Conservation (phyloP, 345 rosid species). For the Euphorbia pulcherrima region DNA sequence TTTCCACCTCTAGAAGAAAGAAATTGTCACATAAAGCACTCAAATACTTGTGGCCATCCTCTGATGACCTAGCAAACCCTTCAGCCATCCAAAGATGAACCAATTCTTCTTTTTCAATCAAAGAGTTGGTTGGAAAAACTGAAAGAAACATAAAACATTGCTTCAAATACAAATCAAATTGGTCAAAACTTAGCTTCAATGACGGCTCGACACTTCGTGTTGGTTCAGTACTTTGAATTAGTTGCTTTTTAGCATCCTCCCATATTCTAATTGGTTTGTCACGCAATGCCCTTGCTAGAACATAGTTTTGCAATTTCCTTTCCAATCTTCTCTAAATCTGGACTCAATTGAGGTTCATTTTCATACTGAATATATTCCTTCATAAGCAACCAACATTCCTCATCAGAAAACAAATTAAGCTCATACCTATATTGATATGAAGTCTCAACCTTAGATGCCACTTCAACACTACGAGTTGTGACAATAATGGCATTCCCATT, state of each 20-base stretch:
- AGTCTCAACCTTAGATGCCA: slow-evolving; percentile 12
- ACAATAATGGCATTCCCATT: slow-evolving; percentile 12
- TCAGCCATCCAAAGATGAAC: slow-evolving; percentile 18
- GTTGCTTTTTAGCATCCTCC: slow-evolving; percentile 17
- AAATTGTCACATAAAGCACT: slow-evolving; percentile 17
- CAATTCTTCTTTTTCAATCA: not conserved
- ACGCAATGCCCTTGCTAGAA: too few relatives aligned
- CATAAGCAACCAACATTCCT: slow-evolving; percentile 22
- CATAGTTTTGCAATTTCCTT: slow-evolving; percentile 16
- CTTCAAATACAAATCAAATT: not conserved
- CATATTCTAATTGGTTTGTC: too few relatives aligned
- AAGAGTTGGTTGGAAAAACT: not conserved
- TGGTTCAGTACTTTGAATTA: too few relatives aligned
- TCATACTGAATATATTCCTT: not conserved
- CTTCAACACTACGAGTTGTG: slow-evolving; percentile 20
- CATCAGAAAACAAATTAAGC: not conserved
- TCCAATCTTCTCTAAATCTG: slow-evolving; percentile 16
- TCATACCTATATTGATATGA: not conserved
- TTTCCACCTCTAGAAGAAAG: slow-evolving; percentile 22
- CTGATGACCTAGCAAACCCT: not conserved
- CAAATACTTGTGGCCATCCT: slow-evolving; percentile 22
- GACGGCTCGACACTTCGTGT: slow-evolving; percentile 1
- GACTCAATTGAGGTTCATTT: not conserved
- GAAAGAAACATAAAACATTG: slow-evolving; percentile 16
- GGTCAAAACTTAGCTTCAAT: slow-evolving; percentile 15